phyloP scores from a whole-genome alignment of 352 stramenopile species.

The Pythium periplocum region DNA sequence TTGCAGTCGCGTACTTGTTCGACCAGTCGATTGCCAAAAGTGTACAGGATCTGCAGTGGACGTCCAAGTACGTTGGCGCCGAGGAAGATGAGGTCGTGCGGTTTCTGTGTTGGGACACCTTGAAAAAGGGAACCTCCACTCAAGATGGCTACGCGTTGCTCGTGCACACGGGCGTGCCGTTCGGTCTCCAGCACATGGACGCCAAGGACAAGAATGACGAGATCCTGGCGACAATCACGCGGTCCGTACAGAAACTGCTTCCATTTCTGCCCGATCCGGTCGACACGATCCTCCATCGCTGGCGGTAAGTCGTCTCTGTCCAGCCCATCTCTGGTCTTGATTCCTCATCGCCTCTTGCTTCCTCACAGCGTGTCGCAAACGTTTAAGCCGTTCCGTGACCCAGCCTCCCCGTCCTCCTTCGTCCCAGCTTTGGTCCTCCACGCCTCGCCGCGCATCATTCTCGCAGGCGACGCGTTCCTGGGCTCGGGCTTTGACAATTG shows the following conservation, averaged over 20 bases:
- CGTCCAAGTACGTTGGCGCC: slow-evolving; percentile 46
- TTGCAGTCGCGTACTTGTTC: slow-evolving; percentile 62
- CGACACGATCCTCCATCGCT: slow-evolving; percentile 53
- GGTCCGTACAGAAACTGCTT: slow-evolving; percentile 44
- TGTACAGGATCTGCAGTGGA: slow-evolving; percentile 51
- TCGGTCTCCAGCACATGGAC: slow-evolving; percentile 57
- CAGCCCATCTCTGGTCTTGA: not conserved
- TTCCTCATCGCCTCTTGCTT: not conserved
- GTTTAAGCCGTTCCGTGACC: too few species aligned
- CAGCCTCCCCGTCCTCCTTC: too few species aligned
- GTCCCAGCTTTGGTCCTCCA: slow-evolving; percentile 31
- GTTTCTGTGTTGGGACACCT: slow-evolving; percentile 75
- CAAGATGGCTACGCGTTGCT: slow-evolving; percentile 28
- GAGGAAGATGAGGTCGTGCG: slow-evolving; percentile 60
- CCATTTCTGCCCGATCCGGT: slow-evolving; percentile 43
- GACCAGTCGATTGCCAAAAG: slow-evolving; percentile 27
- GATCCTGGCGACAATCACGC: slow-evolving; percentile 43
- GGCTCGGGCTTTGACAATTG: slow-evolving; percentile 73
- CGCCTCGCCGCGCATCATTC: slow-evolving; percentile 43
- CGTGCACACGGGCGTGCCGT: slow-evolving; percentile 63
- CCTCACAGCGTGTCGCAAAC: slow-evolving; percentile 49
- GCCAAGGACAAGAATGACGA: slow-evolving; percentile 40
- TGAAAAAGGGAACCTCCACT: slow-evolving; percentile 40
- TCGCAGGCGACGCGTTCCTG: slow-evolving; percentile 62
- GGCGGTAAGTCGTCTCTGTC: slow-evolving; percentile 31